A percentile compares a stretch with the other conserved stretches of the same genome.
phyloP scores from a whole-genome alignment of 2,329 filamentous ascomycete species.

The Cladobotryum mycophilum region DNA sequence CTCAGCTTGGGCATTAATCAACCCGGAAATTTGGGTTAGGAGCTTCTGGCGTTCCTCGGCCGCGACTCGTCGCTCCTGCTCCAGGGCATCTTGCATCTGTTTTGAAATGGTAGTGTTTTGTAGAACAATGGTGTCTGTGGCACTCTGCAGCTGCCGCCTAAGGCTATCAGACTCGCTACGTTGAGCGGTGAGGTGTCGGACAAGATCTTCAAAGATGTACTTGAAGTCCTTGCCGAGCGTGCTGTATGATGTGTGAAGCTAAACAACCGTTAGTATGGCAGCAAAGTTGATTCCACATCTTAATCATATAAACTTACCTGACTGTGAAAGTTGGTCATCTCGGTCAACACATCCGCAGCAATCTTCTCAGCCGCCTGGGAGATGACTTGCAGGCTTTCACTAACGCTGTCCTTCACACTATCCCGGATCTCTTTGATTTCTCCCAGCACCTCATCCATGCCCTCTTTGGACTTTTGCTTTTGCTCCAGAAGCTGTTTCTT shows the following conservation, averaged over 20 bases:
- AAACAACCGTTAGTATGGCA: conserved; percentile 3
- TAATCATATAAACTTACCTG: conserved; percentile 39
- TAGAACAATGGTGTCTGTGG: conserved; percentile 61
- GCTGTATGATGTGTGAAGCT: conserved; percentile 80
- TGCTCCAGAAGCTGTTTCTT: conserved; percentile 62
- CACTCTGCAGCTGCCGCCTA: conserved; percentile 62
- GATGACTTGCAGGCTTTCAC: conserved; percentile 75
- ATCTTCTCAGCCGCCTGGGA: conserved; percentile 82
- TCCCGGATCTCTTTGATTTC: conserved; percentile 88
- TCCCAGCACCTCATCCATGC: conserved; percentile 85
- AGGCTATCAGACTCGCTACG: conserved; percentile 69
- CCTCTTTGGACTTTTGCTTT: conserved; percentile 64
- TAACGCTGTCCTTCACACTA: conserved; percentile 79
- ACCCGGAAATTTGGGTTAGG: conserved; percentile 66
- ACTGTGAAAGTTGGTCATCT: conserved; percentile 76
- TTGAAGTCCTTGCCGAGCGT: conserved; percentile 82
- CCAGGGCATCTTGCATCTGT: conserved; percentile 61
- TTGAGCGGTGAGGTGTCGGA: conserved; percentile 68
- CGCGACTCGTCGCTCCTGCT: conserved; percentile 69
- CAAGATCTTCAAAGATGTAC: conserved; percentile 72
- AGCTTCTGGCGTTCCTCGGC: conserved; percentile 68
- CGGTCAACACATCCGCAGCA: conserved; percentile 78
- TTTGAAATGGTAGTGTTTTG: conserved; percentile 62
- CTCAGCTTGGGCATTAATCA: conserved; percentile 70
- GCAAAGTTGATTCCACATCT: not conserved